Evolutionary conservation across 164 flowering plant species (phyloP), one percentile per base, ranked within the genome.

Genomic region (Vitis rotundifolia): DNA sequence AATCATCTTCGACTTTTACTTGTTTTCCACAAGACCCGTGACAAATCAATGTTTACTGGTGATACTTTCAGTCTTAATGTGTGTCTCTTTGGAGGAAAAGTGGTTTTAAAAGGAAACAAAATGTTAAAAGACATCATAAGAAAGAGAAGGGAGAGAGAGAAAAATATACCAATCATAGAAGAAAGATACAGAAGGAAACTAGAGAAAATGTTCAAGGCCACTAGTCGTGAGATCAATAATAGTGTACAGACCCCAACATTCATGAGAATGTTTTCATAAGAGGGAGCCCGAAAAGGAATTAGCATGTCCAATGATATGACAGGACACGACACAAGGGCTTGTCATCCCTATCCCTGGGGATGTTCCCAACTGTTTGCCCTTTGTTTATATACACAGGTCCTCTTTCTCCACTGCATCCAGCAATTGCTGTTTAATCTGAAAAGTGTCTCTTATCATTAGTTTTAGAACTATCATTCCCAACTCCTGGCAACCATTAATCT

Each of bases 1-100:
- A 90, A 86, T 90, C 91, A 90, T 90, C 86, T 83, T 81, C 80
- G 49, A 70, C 85, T 85, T 80, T 79, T 81, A 71, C 74, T 77
- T 61, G 64, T 68, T 81, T 65, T 58, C 66, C 71, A 58, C 47
- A 70, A 63, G 64, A 49, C 50, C 64, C 71, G 59, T 64, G 28
- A 59, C 67, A 71, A 71, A 71, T 74, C 76, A 74, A 69, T 55
- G 54, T 63, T 78, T 72, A 67, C 67, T 68, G 71, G 67, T 72
- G 67, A 72, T 60, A 59, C 64, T 54, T 51, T 69, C 69, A 59
- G 64, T 59, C 71, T 59, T 48, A 56, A 69, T 52, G 44, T 49
- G 44, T 73, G 67, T 54, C 62, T 74, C 69, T 47, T 60, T 37
- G 54, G 66, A 5, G n/a, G 28, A 62, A 75, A 72, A 72, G 61